These are phyloP conservation scores for Coix lacrymajobi DNA, from an alignment of 176 grass and related monocot species.

Conservation along the genomic window DNA sequence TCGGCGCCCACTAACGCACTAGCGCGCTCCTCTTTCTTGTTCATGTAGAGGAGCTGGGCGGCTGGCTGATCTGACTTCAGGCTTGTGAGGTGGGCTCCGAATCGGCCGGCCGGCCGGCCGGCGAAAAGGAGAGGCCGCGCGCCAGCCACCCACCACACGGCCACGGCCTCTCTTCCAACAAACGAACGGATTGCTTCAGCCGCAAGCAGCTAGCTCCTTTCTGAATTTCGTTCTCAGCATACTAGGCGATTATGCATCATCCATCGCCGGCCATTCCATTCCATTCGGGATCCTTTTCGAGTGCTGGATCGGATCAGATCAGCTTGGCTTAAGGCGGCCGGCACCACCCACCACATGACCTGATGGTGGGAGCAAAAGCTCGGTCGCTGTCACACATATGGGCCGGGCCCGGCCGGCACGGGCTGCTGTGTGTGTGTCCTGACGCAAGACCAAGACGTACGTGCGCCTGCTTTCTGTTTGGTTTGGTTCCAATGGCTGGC, in stretches of 20 bases:
- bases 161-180: not conserved
- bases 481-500: not conserved
- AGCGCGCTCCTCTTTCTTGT: no score
- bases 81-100: not conserved
- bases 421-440: not conserved
- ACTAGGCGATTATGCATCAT: not conserved
- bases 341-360: not conserved
- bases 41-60: not conserved
- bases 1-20: not conserved
- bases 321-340: not conserved
- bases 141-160: not conserved
- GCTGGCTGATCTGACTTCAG: not conserved
- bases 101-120: not conserved
- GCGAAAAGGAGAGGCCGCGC: constrained; percentile 5
- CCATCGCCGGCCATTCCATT: not conserved
- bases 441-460: not conserved
- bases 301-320: not conserved
- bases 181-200: not conserved
- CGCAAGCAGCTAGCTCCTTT: not conserved
- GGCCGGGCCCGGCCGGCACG: no score
- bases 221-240: not conserved
- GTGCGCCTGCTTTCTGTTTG: not conserved
- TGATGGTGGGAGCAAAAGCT: not conserved
- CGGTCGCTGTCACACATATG: not conserved
- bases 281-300: not conserved